Evolutionary conservation across 768 basidiomycete genomes (phyloP), one percentile per base, ranked within the genome.

Genomic region (Boletus tylopilopsis): DNA sequence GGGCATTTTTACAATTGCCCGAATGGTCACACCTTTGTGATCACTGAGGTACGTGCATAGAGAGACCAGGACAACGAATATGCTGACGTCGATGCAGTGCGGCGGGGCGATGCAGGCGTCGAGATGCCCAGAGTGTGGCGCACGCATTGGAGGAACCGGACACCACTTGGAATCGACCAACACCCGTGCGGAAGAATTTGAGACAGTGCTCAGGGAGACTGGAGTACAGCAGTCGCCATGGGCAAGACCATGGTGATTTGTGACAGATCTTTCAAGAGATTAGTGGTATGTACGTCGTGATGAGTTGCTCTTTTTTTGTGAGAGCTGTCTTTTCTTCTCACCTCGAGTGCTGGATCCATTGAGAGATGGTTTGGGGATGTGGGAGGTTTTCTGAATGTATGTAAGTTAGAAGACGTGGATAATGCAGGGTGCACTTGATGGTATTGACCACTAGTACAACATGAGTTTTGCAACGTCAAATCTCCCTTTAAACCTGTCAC

Each of bases 21-120:
- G 0, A 84, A 84, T 42, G 84, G 84, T 0, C 84, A 86, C 54
- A 71, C 76, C 0, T 85, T 80, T 47, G 76, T 81, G 2, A 84
- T 86, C 29, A 66, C 61, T 0, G 77, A 84, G 61, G 80, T 84
- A 49, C 32, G 36, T 56, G 44, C 11, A 18, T n/a, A 33, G 21
- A 6, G 3, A 10, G 4, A 3, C 32, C 13, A 7, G 12, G 10
- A 16, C 1, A 47, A 38, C 4, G 18, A n/a, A 10, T 15, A n/a
- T 49, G 19, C 49, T 53, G 13, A 51, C 36, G n/a, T 21, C 37
- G 27, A 29, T 18, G 23, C 49, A 84, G 81, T 85, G 82, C 44
- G 83, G 82, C 16, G 80, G 80, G 1, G 82, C 81, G 0, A 77
- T 71, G 70, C 18, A 77, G 55, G 50, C 37, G 1, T 62, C 76